Evolutionary conservation across 1,284 basidiomycete genomes (phyloP).

Genomic region (Caloboletus inedulis): DNA sequence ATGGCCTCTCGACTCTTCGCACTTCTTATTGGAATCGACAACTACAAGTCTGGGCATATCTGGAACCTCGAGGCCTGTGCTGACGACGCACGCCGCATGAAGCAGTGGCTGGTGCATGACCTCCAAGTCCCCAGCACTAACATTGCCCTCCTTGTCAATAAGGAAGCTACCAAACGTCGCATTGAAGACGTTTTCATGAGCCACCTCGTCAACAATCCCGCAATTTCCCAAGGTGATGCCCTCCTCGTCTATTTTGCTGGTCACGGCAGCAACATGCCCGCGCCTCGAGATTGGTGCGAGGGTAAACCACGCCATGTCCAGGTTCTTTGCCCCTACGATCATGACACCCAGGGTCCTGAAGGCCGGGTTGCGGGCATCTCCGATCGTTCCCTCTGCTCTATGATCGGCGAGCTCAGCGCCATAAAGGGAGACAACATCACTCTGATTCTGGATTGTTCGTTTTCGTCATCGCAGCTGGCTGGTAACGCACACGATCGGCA

Average conservation of each 20-base stretch:
- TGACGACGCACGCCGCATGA: slow-evolving; percentile 56
- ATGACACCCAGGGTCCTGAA: slow-evolving; percentile 46
- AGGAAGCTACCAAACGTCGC: slow-evolving; percentile 53
- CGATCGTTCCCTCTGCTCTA: slow-evolving; percentile 58
- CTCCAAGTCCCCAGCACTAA: slow-evolving; percentile 58
- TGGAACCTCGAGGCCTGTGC: slow-evolving; percentile 63
- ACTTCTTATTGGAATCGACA: slow-evolving; percentile 61
- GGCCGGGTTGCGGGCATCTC: slow-evolving; percentile 59
- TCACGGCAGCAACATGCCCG: slow-evolving; percentile 54
- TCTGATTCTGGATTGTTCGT: slow-evolving; percentile 62
- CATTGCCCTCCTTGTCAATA: slow-evolving; percentile 52
- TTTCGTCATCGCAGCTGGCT: slow-evolving; percentile 43
- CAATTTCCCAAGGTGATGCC: slow-evolving; percentile 57
- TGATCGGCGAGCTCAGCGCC: slow-evolving; percentile 51
- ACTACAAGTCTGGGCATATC: slow-evolving; percentile 58
- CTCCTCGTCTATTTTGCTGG: slow-evolving; percentile 68
- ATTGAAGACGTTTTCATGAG: slow-evolving; percentile 58
- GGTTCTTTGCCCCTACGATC: slow-evolving; percentile 61
- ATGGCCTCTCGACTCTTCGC: slow-evolving; percentile 56
- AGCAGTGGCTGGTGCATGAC: slow-evolving; percentile 51
- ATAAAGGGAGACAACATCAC: slow-evolving; percentile 67
- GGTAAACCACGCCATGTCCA: slow-evolving; percentile 45
- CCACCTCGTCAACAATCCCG: slow-evolving; percentile 57
- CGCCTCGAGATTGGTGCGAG: slow-evolving; percentile 56
- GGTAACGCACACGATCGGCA: slow-evolving; percentile 42